Base-by-base conservation (phyloP, 495 filamentous ascomycete species). In the Hypoxylon fragiforme region DNA sequence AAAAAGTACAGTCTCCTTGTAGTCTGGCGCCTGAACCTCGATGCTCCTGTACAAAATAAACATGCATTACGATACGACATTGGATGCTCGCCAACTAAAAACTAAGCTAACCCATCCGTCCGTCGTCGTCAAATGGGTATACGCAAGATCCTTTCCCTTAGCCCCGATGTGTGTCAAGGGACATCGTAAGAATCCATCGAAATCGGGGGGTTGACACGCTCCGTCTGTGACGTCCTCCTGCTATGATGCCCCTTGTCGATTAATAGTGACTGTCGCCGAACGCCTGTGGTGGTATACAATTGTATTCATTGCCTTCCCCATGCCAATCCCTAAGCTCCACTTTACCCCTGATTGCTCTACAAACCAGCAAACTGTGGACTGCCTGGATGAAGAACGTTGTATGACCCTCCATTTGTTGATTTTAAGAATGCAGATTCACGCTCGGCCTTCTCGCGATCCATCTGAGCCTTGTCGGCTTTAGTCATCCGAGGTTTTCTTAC, bases 401-500 rank as follows among this genome's bases (percentile, higher is more conserved):
- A 68, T 7, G 62, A 58, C 18, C 61, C 43, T 1, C 26, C 31
- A 19, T 40, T 60, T 1, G 62, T 48, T 16, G 50, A 50, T 22
- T 65, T 54, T 2, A 68, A 11, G 26, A 58, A 56, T 0, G 64
- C 62, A 1, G 63, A 63, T 49, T 77, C 74, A 24, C 73, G 65
- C 41, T 77, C 74, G 2, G 70, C 74, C 75, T 79, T 76, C 67
- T 81, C 74, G 4, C 69, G 69, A 60, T 90, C 87, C 46, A 84
- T 75, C 62, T 87, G 83, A 37, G 81, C 76, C 70, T 90, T 91
- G 70, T 95, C 85, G 22, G 88, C 84, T 70, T 96, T 97, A 22
- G 85, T 88, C 47, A 87, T 82, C 9, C 92, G 80, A 11, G 88
- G 86, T 59, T 94, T 95, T 50, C 92, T 77, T 20, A 84, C 81